Conservation (phyloP, 176 grass and related monocot genomes). For the Oryza punctata region DNA sequence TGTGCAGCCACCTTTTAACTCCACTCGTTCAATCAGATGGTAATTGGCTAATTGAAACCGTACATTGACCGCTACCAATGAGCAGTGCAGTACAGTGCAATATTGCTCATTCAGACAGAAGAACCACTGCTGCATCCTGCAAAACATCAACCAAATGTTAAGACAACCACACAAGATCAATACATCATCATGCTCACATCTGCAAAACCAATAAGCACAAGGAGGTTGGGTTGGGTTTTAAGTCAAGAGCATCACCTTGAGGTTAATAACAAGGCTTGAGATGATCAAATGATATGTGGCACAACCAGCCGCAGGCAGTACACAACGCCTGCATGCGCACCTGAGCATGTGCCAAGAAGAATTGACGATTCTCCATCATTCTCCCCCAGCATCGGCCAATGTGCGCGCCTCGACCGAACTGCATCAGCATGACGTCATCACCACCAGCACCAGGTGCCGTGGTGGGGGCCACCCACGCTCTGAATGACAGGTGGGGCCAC, state of each 20-base stretch:
- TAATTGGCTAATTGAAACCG: no score
- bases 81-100: not conserved
- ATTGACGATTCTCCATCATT: not conserved
- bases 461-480: not conserved
- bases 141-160: not conserved
- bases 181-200: not conserved
- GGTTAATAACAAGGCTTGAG: not conserved
- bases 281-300: not conserved
- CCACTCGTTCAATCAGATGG: not conserved
- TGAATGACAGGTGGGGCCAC: slow-evolving; percentile 29
- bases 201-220: not conserved
- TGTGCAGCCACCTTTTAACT: no score
- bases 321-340: not conserved
- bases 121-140: not conserved
- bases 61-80: no score
- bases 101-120: not conserved
- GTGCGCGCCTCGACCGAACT: slow-evolving; percentile 17
- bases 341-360: slow-evolving; percentile 1
- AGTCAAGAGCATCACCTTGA: not conserved
- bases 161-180: not conserved
- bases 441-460: slow-evolving; percentile 14
- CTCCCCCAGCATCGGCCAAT: not conserved
- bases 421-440: slow-evolving; percentile 43
- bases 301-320: not conserved
- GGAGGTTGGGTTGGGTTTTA: not conserved